Evolutionary conservation across 768 basidiomycete genomes (phyloP).

Genomic region (Tulasnella sp.): DNA sequence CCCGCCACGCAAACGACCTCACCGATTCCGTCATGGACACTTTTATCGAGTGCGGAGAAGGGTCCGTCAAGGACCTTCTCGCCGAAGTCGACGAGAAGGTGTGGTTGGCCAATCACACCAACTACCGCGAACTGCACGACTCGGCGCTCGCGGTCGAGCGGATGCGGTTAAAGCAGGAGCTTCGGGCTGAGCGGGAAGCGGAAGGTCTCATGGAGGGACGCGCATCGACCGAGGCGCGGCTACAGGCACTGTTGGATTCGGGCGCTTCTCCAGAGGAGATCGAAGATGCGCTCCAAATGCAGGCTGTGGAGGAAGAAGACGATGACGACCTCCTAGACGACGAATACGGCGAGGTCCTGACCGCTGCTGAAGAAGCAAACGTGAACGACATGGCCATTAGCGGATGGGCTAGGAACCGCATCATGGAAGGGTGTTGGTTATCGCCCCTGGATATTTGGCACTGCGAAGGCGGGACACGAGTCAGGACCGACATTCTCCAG

Average conservation of each 20-base stretch:
- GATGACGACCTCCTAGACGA: slow-evolving; percentile 24
- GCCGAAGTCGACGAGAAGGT: slow-evolving; percentile 15
- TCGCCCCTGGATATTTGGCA: slow-evolving; percentile 25
- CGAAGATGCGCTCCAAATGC: slow-evolving; percentile 1
- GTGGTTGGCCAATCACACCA: slow-evolving; percentile 10
- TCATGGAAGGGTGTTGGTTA: slow-evolving; percentile 27
- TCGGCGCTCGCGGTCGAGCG: slow-evolving; percentile 14
- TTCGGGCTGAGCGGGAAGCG: slow-evolving; percentile 16
- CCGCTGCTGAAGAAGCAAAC: slow-evolving; percentile 20
- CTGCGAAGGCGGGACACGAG: not conserved
- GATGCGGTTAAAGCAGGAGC: slow-evolving; percentile 26
- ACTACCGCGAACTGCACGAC: slow-evolving; percentile 20
- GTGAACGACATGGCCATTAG: slow-evolving; percentile 23
- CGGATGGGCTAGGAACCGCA: slow-evolving; percentile 25
- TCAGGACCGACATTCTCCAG: not conserved
- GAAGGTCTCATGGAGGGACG: not conserved
- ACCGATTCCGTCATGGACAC: slow-evolving; percentile 14
- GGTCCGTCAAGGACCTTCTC: slow-evolving; percentile 8
- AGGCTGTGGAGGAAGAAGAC: slow-evolving; percentile 23
- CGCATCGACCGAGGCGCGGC: not conserved
- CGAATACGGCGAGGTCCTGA: slow-evolving; percentile 18
- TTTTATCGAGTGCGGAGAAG: slow-evolving; percentile 24
- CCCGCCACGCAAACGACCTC: not conserved
- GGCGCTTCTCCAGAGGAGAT: slow-evolving; percentile 14
- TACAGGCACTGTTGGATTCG: slow-evolving; percentile 11